Base-by-base conservation (phyloP, 2,329 filamentous ascomycete species). In the Trichoderma hamatum region DNA sequence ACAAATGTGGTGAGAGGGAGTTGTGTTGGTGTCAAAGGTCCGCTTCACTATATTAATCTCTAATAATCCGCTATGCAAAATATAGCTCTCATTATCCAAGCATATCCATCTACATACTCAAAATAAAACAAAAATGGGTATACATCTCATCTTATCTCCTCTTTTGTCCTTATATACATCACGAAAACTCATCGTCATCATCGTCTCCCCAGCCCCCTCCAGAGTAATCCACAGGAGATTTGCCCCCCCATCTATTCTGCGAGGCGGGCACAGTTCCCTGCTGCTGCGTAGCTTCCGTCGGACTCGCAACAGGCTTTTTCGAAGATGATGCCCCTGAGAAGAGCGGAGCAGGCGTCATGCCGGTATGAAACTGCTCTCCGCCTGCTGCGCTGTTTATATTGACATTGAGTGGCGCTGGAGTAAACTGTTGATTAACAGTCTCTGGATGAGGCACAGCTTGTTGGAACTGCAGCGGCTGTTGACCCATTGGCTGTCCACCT, bases 161-260 rank as follows among this genome's bases (percentile, higher is more conserved):
- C 34, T 34, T 34, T 24, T 28, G 16, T 32, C 28, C 21, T 4
- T 3, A 9, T 19, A 43, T n/a, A 43, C 16, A 39, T 68, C 51
- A 62, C 46, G n/a, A 55, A 61, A 64, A 64, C 16, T 64, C 59
- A 14, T 67, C 59, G 4, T 59, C 64, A 21, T 59, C 56, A 14
- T 73, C 72, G 60, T 72, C 70, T 1, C 74, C 75, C 76, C 75
- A 77, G 21, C 72, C 75, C 2, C 72, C 74, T 3, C 76, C 76
- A 0, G 76, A 77, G 36, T 77, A 77, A 65, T 78, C 75, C 11
- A 68, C 72, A 0, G 73, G 72, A 9, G 75, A 70, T 14, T 70
- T 73, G 55, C 71, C 72, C 9, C 71, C 69, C 76, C 74, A 76
- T 51, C 73, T 74, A 49, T 72, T 67, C 36, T 69, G 55, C 24